phyloP scores from a whole-genome alignment of 176 grass and related monocot species.

The Thalia dealbata region DNA sequence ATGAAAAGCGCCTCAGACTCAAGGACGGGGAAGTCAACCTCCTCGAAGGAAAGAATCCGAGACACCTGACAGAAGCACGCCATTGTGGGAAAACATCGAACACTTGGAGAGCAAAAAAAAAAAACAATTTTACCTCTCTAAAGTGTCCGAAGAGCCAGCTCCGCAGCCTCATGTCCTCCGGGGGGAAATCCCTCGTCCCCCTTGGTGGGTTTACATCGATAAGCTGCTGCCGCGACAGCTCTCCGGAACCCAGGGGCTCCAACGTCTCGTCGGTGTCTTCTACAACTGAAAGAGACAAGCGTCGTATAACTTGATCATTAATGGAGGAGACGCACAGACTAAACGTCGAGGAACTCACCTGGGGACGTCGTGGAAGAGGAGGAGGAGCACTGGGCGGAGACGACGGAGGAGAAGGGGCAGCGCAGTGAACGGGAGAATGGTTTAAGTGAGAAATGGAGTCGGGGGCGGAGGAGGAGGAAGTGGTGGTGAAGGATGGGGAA shows the following conservation, averaged over 20 bases:
- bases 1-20: conserved; percentile 83
- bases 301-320: too few relatives aligned
- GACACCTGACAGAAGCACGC: conserved; percentile 35
- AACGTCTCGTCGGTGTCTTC: conserved; percentile 21
- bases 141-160: conserved; percentile 81
- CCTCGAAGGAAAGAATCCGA: conserved; percentile 62
- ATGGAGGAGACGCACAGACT: too few relatives aligned
- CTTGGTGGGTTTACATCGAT: conserved; percentile 80
- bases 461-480: conserved; percentile 30
- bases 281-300: conserved; percentile 11
- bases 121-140: conserved; percentile 39
- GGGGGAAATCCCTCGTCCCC: conserved; percentile 74
- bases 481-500: conserved; percentile 31
- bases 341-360: conserved; percentile 16
- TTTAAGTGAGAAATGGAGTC: conserved; percentile 7
- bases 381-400: conserved; percentile 2
- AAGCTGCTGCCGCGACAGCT: conserved; percentile 5
- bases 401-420: conserved; percentile 4
- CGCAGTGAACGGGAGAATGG: conserved; percentile 6
- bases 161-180: conserved; percentile 81
- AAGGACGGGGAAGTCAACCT: conserved; percentile 91
- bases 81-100: conserved; percentile 23
- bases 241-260: not conserved
- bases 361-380: conserved; percentile 15
- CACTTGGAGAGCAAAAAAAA: conserved; percentile 19